Evolutionary conservation across 345 rosid species (phyloP).

Genomic region (Ricinus communis): DNA sequence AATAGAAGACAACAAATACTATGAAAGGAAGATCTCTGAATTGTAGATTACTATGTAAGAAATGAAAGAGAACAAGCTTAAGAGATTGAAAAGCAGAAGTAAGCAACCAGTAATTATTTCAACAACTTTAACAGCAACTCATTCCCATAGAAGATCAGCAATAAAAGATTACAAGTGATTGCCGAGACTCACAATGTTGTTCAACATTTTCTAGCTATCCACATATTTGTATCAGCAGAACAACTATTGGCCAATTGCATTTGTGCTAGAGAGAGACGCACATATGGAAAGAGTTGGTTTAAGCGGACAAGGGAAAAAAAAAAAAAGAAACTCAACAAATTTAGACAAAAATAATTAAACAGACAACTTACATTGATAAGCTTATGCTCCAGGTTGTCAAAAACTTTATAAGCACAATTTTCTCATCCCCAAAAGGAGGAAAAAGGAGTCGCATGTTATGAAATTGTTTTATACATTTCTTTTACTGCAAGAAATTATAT

Average conservation of each 20-base stretch:
- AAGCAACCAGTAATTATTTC: constrained; percentile 14
- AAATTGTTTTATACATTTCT: too few relatives aligned
- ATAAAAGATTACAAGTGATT: not conserved
- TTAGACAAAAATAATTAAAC: not conserved
- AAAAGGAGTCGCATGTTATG: too few relatives aligned
- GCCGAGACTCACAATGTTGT: not conserved
- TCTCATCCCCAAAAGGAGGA: too few relatives aligned
- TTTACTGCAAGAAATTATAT: too few relatives aligned
- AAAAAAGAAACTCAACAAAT: not conserved
- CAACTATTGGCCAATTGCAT: not conserved
- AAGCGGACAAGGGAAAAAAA: not conserved
- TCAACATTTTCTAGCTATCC: not conserved
- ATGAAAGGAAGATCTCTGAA: constrained; percentile 73
- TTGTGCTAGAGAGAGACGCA: not conserved
- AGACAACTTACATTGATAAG: too few relatives aligned
- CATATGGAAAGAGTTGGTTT: not conserved
- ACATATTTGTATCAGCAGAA: not conserved
- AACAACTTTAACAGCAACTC: constrained; percentile 3
- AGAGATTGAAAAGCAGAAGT: not conserved
- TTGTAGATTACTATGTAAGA: constrained; percentile 21
- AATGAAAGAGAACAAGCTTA: constrained; percentile 19
- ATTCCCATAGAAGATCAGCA: not conserved
- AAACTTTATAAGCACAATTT: too few relatives aligned
- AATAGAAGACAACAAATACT: constrained; percentile 59
- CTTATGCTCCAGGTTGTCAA: too few relatives aligned